A percentile compares a stretch with the other conserved stretches of the same genome.
Evolutionary conservation across 306 rosid species (phyloP).

Genomic region (Acmispon strigosus): DNA sequence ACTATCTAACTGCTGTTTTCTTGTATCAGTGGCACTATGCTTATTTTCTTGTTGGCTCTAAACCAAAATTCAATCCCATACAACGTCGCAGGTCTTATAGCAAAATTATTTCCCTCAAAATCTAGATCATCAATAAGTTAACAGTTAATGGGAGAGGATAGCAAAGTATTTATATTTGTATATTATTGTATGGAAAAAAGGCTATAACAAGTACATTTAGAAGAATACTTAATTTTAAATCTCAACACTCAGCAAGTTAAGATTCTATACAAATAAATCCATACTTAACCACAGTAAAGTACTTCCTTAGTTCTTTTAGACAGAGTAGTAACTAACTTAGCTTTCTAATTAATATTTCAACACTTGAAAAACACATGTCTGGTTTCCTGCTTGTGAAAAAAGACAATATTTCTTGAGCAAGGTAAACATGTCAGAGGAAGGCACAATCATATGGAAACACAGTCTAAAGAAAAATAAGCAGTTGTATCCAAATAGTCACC

Average conservation of each 20-base stretch:
- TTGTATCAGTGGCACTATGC: too few relatives aligned
- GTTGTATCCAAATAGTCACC: constrained; percentile 41
- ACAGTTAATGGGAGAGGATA: too few relatives aligned
- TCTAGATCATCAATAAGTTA: too few relatives aligned
- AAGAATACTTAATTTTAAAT: background rate
- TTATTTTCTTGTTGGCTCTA: too few relatives aligned
- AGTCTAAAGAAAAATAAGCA: background rate
- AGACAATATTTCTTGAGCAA: background rate
- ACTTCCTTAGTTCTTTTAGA: background rate
- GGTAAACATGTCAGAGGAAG: background rate
- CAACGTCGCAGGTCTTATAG: too few relatives aligned
- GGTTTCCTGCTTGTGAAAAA: background rate
- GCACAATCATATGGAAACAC: background rate
- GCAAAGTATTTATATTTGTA: too few relatives aligned
- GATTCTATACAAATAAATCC: background rate
- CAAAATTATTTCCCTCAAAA: too few relatives aligned
- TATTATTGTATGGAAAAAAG: too few relatives aligned
- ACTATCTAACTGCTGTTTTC: too few relatives aligned
- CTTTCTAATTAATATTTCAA: constrained; percentile 8
- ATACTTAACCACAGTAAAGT: background rate
- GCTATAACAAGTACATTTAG: background rate
- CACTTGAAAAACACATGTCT: background rate
- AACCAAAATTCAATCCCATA: too few relatives aligned
- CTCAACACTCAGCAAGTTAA: background rate
- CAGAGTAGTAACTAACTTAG: background rate